Conservation (phyloP, 305 asterid genomes). For the Fraxinus angustifolia region DNA sequence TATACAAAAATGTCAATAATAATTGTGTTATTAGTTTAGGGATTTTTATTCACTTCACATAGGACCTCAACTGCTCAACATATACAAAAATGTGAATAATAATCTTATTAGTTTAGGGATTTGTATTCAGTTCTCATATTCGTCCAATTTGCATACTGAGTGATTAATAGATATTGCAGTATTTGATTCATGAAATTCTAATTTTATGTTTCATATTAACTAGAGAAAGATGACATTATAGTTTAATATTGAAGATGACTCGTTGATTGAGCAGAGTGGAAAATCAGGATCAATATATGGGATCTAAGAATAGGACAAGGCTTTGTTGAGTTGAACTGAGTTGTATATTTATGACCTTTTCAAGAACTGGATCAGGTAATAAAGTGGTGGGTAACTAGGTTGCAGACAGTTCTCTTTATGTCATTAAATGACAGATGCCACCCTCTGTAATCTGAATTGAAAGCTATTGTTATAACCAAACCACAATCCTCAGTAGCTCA, state of each 20-base stretch:
- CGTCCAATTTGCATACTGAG: neutral
- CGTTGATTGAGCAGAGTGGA: neutral
- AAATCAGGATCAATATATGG: neutral
- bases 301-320: neutral
- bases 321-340: neutral
- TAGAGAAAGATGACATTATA: neutral
- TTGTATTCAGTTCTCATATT: neutral
- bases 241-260: neutral
- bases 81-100: neutral
- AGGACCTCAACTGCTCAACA: neutral
- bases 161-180: neutral
- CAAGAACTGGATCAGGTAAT: neutral
- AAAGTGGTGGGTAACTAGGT: neutral
- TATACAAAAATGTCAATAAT: neutral
- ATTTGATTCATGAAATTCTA: neutral
- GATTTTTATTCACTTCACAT: neutral
- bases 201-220: neutral
- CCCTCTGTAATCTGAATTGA: neutral
- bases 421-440: neutral
- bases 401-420: neutral
- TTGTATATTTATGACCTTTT: neutral
- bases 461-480: neutral
- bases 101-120: neutral
- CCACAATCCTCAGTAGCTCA: neutral
- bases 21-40: neutral